Conservation (phyloP, 2,329 filamentous ascomycete genomes). For the Pezicula radicicola region DNA sequence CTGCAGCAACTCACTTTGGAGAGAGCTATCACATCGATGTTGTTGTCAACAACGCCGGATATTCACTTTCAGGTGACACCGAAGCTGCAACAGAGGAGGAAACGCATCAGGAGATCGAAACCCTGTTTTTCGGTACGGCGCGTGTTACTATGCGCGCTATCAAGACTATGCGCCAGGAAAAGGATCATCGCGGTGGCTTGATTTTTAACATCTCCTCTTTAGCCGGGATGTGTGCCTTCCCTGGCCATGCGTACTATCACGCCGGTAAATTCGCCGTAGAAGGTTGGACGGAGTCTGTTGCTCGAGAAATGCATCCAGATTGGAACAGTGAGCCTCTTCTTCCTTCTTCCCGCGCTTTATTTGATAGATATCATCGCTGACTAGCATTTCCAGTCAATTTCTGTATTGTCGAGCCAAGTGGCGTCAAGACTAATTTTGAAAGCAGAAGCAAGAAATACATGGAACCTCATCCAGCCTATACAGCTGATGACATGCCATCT, state of each 20-base stretch:
- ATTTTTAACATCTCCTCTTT: conserved; percentile 39
- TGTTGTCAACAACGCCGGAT: conserved; percentile 60
- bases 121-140: conserved; percentile 40
- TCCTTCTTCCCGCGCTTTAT: too few species aligned
- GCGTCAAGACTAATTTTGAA: conserved; percentile 36
- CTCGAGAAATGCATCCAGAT: conserved; percentile 32
- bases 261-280: conserved; percentile 38
- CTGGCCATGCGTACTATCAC: conserved; percentile 37
- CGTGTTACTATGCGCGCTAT: conserved; percentile 35
- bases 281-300: conserved; percentile 34
- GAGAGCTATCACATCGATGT: conserved; percentile 56
- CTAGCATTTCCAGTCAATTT: conserved; percentile 33
- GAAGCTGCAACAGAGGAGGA: conserved; percentile 39
- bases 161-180: conserved; percentile 33
- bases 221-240: conserved; percentile 32
- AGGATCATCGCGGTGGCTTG: conserved; percentile 29
- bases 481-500: conserved; percentile 28
- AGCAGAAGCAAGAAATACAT: conserved; percentile 31
- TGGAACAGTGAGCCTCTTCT: conserved; percentile 28
- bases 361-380: too few species aligned
- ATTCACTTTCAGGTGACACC: conserved; percentile 49
- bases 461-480: conserved; percentile 20
- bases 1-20: conserved; percentile 28
- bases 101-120: conserved; percentile 35
- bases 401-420: conserved; percentile 37